Base-by-base conservation (phyloP, 441 rosid genomes). In the Adansonia grandidieri region DNA sequence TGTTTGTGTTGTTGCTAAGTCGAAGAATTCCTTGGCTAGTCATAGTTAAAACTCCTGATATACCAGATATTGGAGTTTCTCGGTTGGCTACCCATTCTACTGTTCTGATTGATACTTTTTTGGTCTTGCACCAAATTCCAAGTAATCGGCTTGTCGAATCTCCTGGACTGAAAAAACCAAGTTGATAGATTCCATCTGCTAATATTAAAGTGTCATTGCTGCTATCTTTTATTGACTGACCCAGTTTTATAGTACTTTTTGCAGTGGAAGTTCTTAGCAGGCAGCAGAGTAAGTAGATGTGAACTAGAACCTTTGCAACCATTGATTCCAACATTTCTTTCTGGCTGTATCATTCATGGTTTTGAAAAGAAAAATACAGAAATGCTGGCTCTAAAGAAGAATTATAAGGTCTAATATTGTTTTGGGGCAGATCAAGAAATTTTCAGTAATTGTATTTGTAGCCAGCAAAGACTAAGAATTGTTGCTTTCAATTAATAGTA, bases 81-180 rank as follows among this genome's bases (percentile, higher is more conserved):
- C 87, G 58, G 58, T 82, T 85, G 63, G 84, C 85, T 2, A 80
- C 79, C 87, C 87, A 85, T 0, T 71, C 83, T 0, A 71, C 77
- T 1, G 82, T 80, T 22, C 0, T 20, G 24, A 13, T 2, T 4
- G 75, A 0, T 7, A 77, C 24, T 11, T n/a, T n/a, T 42, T 20
- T 65, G 17, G 19, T 53, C 4, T 4, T 53, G 76, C 79, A 82
- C 80, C 81, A 48, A 48, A 84, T 79, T 50, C 87, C 87, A 3
- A 84, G 22, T 28, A 77, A 84, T 6, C 81, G 83, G 11, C 47
- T 75, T 7, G 19, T 45, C 4, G 86, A 60, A 24, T 51, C 75
- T 2, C 80, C 80, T 2, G 78, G 82, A 32, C 68, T 74, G 78
- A 84, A 84, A 40, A 83, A 83, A 32, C 80, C 78, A 9, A 83